Conservation (phyloP, 495 filamentous ascomycete genomes). For the Penicillium lividum region DNA sequence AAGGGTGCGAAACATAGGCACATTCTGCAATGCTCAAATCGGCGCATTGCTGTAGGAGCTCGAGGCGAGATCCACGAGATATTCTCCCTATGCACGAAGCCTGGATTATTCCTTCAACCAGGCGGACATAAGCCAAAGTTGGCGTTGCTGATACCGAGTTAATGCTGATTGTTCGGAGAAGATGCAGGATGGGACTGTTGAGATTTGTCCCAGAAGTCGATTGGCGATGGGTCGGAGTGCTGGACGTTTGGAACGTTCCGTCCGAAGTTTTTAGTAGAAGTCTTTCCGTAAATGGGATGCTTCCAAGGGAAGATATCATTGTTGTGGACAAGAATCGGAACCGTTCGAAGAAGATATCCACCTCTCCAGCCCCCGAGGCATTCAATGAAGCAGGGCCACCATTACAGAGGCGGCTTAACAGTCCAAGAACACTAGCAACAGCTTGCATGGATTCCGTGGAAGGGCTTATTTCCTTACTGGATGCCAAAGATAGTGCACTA, state of each 20-base stretch:
- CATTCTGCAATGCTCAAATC: slow-evolving; percentile 22
- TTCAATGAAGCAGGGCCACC: slow-evolving; percentile 40
- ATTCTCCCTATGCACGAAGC: slow-evolving; percentile 54
- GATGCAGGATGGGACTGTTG: slow-evolving; percentile 43
- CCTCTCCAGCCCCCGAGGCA: slow-evolving; percentile 23
- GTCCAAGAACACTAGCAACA: slow-evolving; percentile 66
- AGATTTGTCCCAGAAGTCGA: slow-evolving; percentile 26
- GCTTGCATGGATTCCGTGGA: slow-evolving; percentile 79
- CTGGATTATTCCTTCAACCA: slow-evolving; percentile 42
- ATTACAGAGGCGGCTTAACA: slow-evolving; percentile 69
- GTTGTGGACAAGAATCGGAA: slow-evolving; percentile 60
- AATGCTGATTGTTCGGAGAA: slow-evolving; percentile 38
- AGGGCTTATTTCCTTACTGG: slow-evolving; percentile 86
- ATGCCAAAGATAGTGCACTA: slow-evolving; percentile 70
- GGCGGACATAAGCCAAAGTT: slow-evolving; percentile 28
- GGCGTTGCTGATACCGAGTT: slow-evolving; percentile 21
- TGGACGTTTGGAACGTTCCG: slow-evolving; percentile 43
- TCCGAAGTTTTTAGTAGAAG: slow-evolving; percentile 49
- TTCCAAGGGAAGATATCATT: slow-evolving; percentile 65
- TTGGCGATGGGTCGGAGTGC: slow-evolving; percentile 49
- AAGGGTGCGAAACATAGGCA: neutral
- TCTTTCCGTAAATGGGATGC: slow-evolving; percentile 78
- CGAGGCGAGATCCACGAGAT: slow-evolving; percentile 46
- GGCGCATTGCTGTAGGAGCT: slow-evolving; percentile 44
- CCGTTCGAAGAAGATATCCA: slow-evolving; percentile 58